Base-by-base conservation (phyloP, 2,329 filamentous ascomycete genomes). In the Chrysoporthe deuterocubensis region DNA sequence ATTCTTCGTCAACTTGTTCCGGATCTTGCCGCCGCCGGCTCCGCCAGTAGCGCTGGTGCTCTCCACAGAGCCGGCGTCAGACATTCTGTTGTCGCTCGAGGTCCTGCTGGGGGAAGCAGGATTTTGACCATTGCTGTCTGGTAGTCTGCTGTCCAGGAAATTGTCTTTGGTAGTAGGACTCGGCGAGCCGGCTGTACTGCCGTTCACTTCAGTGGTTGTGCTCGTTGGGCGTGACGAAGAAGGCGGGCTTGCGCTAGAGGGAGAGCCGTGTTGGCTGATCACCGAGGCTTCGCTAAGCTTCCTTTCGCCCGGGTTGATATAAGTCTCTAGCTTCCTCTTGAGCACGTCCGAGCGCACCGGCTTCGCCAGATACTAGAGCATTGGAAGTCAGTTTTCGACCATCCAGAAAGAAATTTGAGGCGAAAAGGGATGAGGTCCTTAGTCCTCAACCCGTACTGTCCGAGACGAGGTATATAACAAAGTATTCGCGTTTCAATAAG, bases 331-430 rank as follows among this genome's bases (percentile, higher is more conserved):
- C 81, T 97, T 95, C 75, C 89, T 89, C 79, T 93, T 96, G 65
- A 98, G 83, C 52, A 96, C 90, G 59, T 94, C 92, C 4, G 92
- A 93, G 69, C 94, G 87, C n/a, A 98, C 95, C 1, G 95, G 95
- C 77, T 98, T 98, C 18, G 95, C 94, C 1, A 97, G 87, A 74
- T 97, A 98, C 75, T 97, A 96, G 78, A 97, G 97, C 34, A 44
- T 26, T 26, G 14, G 7, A 32, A 26, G 57, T 60, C n/a, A 60
- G n/a, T 26, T 44, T 60, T 44, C 4, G 37, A n/a, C 21, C 16
- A 21, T n/a, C 4, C 1, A 43, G 7, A n/a, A 21, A 3, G 8
- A 9, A 42, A 16, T 42, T 59, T 59, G 57, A 13, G 18, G 40
- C 40, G 18, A 13, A 59, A 42, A 59, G 37, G 21, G 26, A n/a